Percentiles rank a stretch among this genome's conserved stretches.
Evolutionary conservation across 140 eudicot species (phyloP).

Genomic region (Ambrosia hybrid): DNA sequence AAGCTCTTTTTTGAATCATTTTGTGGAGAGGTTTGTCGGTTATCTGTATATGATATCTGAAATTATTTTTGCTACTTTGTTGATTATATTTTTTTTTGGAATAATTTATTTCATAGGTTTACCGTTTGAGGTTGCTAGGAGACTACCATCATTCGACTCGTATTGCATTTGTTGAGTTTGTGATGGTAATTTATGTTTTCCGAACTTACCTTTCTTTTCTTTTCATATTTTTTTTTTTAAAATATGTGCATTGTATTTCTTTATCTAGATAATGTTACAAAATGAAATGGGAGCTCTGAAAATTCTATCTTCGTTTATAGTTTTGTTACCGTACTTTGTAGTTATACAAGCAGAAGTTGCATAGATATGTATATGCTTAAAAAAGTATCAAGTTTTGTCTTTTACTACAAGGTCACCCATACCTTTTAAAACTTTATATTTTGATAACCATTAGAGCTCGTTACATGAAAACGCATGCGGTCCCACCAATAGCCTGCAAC

Average conservation of each 20-base stretch:
- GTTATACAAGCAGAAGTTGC: slow-evolving; percentile 18
- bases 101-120: slow-evolving; percentile 41
- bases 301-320: no score
- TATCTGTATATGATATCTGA: slow-evolving; percentile 8
- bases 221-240: neutral
- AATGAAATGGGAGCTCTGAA: no score
- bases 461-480: no score
- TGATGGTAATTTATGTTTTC: slow-evolving; percentile 38
- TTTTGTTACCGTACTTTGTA: no score
- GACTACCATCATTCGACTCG: slow-evolving; percentile 75
- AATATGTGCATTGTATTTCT: slow-evolving; percentile 4
- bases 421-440: no score
- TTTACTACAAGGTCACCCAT: no score
- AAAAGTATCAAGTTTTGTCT: neutral
- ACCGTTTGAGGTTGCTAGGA: slow-evolving; percentile 73
- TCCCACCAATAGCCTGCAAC: no score
- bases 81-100: neutral
- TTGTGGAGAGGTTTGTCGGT: slow-evolving; percentile 80
- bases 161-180: slow-evolving; percentile 77
- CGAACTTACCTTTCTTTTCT: neutral
- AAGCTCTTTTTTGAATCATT: slow-evolving; percentile 67
- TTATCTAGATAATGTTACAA: neutral
- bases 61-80: slow-evolving; percentile 3
- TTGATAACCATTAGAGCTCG: no score
- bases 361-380: neutral